Conservation (phyloP, 164 flowering plant genomes). For the Dillenia suffruticosa region DNA sequence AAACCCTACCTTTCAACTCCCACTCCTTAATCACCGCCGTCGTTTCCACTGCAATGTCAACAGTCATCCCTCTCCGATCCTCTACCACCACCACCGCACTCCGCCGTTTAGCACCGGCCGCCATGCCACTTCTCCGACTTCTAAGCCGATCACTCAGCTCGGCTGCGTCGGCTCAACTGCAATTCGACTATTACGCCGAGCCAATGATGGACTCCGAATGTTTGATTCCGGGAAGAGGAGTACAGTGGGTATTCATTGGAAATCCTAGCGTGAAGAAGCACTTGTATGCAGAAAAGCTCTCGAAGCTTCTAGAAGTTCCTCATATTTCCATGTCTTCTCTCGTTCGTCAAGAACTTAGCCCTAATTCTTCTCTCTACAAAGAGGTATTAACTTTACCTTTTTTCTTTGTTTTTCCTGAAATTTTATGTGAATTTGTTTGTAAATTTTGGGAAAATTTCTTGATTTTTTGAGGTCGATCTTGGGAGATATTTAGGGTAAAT, state of each 20-base stretch:
- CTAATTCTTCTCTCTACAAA: constrained; percentile 70
- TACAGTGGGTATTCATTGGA: constrained; percentile 95
- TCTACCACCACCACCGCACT: constrained; percentile 20
- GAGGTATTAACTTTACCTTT: constrained; percentile 39
- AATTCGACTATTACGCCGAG: constrained; percentile 15
- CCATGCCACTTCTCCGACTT: not conserved
- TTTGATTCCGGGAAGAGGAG: constrained; percentile 32
- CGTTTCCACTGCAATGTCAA: too few relatives aligned
- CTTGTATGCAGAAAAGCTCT: constrained; percentile 67
- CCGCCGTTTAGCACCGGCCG: constrained; percentile 12
- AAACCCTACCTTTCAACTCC: too few relatives aligned
- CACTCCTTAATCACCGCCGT: too few relatives aligned
- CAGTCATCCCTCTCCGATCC: not conserved
- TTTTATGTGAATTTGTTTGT: not conserved
- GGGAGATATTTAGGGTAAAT: not conserved
- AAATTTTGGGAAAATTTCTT: not conserved
- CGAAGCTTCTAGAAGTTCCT: constrained; percentile 87
- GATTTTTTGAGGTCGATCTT: not conserved
- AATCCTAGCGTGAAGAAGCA: constrained; percentile 67
- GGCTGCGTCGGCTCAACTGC: constrained; percentile 26
- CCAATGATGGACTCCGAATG: constrained; percentile 24
- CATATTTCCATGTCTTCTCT: constrained; percentile 87
- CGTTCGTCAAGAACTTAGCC: constrained; percentile 80
- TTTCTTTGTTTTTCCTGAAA: not conserved
- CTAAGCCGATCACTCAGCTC: constrained; percentile 12